phyloP scores from a whole-genome alignment of 768 basidiomycete genomes.

The Symmetrospora coprosmae region DNA sequence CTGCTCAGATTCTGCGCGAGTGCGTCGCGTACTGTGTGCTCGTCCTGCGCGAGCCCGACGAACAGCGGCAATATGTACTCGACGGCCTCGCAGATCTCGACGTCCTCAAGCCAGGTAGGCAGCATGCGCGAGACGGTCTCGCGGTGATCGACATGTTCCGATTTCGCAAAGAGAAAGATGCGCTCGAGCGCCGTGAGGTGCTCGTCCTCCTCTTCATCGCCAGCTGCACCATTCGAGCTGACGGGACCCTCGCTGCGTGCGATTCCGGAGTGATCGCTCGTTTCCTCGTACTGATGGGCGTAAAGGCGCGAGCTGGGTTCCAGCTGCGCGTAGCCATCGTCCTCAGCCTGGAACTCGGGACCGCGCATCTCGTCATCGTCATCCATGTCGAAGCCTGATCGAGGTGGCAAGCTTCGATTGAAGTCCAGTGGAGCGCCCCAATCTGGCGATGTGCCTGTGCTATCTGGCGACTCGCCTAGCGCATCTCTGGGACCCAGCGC shows the following conservation, averaged over 20 bases:
- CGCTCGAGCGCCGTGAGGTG: slow-evolving; percentile 19
- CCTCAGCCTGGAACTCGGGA: not conserved
- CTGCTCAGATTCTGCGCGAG: slow-evolving; percentile 53
- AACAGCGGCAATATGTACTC: slow-evolving; percentile 89
- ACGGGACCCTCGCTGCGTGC: not conserved
- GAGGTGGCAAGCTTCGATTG: not conserved
- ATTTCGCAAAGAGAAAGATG: slow-evolving; percentile 24
- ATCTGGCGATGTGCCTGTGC: too few relatives aligned
- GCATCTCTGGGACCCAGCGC: too few relatives aligned
- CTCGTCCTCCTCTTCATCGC: not conserved
- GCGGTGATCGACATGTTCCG: slow-evolving; percentile 20
- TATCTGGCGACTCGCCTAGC: not conserved
- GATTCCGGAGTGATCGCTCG: not conserved
- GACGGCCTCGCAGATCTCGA: slow-evolving; percentile 72
- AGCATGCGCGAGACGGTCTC: slow-evolving; percentile 59
- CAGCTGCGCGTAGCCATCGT: not conserved
- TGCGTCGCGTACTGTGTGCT: slow-evolving; percentile 31
- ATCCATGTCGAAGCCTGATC: slow-evolving; percentile 2
- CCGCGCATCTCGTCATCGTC: too few relatives aligned
- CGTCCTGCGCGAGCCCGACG: slow-evolving; percentile 68
- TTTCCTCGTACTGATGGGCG: not conserved
- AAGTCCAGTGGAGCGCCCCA: slow-evolving; percentile 10
- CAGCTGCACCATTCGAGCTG: not conserved
- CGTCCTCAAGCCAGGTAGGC: slow-evolving; percentile 56
- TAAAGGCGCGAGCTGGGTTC: not conserved